A percentile compares a stretch with the other conserved stretches of the same genome.
phyloP scores from a whole-genome alignment of 1,139 yeast genomes.

The Geotrichum citri-aurantii region DNA sequence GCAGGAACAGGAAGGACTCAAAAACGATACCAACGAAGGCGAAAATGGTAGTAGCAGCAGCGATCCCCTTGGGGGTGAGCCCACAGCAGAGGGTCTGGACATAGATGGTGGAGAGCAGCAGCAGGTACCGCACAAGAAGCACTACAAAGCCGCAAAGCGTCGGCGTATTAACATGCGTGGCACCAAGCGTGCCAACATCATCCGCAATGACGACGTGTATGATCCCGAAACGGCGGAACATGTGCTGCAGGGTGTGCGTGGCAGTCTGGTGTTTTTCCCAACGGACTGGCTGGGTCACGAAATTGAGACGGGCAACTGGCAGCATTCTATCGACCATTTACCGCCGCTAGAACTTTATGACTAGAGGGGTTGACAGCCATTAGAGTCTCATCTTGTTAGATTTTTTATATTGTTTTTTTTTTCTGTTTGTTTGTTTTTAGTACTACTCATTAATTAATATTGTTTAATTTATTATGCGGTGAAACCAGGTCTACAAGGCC shows the following conservation, averaged over 20 bases:
- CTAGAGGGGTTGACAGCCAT: slow-evolving; percentile 30
- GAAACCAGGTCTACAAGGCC: no score
- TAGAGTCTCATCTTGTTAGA: no score
- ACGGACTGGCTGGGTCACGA: slow-evolving; percentile 85
- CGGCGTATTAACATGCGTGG: slow-evolving; percentile 6
- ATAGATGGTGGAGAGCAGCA: neutral
- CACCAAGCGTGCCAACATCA: neutral
- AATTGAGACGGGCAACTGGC: slow-evolving; percentile 84
- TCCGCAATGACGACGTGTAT: slow-evolving; percentile 46
- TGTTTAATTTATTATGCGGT: neutral
- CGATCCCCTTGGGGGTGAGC: neutral
- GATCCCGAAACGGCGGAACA: slow-evolving; percentile 74
- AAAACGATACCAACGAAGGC: neutral
- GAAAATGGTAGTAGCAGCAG: neutral
- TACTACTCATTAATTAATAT: neutral
- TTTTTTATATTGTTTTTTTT: neutral
- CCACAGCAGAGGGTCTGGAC: neutral
- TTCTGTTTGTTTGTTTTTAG: neutral
- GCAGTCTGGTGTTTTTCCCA: slow-evolving; percentile 86
- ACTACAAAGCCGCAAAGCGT: slow-evolving; percentile 10
- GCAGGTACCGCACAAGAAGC: slow-evolving; percentile 1
- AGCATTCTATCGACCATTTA: slow-evolving; percentile 83
- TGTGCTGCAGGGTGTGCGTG: slow-evolving; percentile 69
- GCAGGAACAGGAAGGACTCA: neutral
- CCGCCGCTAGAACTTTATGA: slow-evolving; percentile 96